phyloP scores from a whole-genome alignment of 1,284 basidiomycete genomes.

The Sporisorium reilianum region DNA sequence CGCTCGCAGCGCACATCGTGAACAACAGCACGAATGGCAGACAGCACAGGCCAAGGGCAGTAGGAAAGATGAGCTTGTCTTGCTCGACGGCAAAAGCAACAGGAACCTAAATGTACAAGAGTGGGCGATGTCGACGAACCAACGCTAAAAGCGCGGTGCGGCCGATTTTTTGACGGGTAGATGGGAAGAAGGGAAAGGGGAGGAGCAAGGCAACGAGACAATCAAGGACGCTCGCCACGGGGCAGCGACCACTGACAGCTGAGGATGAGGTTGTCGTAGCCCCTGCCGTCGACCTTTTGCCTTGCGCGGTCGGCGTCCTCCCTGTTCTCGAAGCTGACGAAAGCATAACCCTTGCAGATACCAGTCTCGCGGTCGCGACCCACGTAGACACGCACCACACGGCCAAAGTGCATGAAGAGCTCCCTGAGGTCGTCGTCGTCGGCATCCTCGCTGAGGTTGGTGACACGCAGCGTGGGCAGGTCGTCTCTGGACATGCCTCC shows the following conservation, averaged over 20 bases:
- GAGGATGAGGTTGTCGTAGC: conserved; percentile 88
- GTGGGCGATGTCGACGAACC: conserved; percentile 13
- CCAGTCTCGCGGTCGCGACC: conserved; percentile 95
- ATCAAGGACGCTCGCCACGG: conserved; percentile 63
- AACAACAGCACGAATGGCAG: no score
- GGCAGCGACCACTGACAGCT: conserved; percentile 83
- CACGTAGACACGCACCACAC: conserved; percentile 90
- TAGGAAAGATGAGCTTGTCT: conserved; percentile 28
- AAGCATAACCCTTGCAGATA: conserved; percentile 93
- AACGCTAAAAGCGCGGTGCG: neutral
- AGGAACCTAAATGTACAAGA: conserved; percentile 39
- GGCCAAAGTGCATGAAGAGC: conserved; percentile 76
- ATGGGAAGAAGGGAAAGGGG: neutral
- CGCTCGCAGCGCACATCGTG: neutral
- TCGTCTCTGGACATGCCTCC: conserved; percentile 76
- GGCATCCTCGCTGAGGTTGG: conserved; percentile 95
- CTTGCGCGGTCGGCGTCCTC: conserved; percentile 86
- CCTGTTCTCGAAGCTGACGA: conserved; percentile 91
- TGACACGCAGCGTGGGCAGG: conserved; percentile 94
- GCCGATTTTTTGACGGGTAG: conserved; percentile 11
- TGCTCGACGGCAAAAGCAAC: conserved; percentile 19
- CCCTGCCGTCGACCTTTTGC: conserved; percentile 91
- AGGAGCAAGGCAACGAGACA: neutral
- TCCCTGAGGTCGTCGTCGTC: conserved; percentile 94
- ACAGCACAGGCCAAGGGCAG: neutral